phyloP scores from a whole-genome alignment of 192 early-diverging fungal species.

The Entomortierella parvispora region DNA sequence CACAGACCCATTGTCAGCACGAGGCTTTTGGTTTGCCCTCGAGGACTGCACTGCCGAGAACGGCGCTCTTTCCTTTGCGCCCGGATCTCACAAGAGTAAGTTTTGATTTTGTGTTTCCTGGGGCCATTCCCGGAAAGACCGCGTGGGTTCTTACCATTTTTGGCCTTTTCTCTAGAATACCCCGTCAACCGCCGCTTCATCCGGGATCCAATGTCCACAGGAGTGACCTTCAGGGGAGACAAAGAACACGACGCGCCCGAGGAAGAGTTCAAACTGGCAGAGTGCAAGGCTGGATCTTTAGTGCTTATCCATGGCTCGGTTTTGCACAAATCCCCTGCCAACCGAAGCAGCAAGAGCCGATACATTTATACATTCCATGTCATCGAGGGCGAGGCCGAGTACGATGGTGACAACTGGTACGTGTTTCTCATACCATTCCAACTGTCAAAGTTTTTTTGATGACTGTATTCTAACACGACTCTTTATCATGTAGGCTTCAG shows the following conservation, averaged over 20 bases:
- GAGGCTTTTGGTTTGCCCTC: slow-evolving; percentile 92
- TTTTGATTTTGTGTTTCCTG: background rate
- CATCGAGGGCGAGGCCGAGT: slow-evolving; percentile 79
- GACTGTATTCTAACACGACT: background rate
- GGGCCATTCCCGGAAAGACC: too few relatives aligned
- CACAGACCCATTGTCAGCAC: slow-evolving; percentile 85
- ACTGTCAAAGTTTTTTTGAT: background rate
- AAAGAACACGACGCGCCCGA: slow-evolving; percentile 54
- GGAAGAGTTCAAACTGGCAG: slow-evolving; percentile 61
- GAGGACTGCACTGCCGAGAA: slow-evolving; percentile 90
- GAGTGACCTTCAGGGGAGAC: slow-evolving; percentile 70
- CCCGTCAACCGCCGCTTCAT: slow-evolving; percentile 74
- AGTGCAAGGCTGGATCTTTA: slow-evolving; percentile 74
- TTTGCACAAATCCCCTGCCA: slow-evolving; percentile 85
- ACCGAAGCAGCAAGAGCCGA: slow-evolving; percentile 78
- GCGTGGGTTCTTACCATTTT: too few relatives aligned
- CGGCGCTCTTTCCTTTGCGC: slow-evolving; percentile 87
- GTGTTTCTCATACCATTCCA: slow-evolving; percentile 2
- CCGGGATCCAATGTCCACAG: slow-evolving; percentile 60
- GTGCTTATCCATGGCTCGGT: slow-evolving; percentile 93
- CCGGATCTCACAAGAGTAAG: slow-evolving; percentile 82
- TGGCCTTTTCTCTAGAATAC: slow-evolving; percentile 50
- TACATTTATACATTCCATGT: slow-evolving; percentile 97
- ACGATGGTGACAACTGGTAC: slow-evolving; percentile 88
- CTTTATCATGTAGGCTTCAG: slow-evolving; percentile 40